Evolutionary conservation across 2,329 filamentous ascomycete species (phyloP).

Genomic region (Blastomyces emzantsi): DNA sequence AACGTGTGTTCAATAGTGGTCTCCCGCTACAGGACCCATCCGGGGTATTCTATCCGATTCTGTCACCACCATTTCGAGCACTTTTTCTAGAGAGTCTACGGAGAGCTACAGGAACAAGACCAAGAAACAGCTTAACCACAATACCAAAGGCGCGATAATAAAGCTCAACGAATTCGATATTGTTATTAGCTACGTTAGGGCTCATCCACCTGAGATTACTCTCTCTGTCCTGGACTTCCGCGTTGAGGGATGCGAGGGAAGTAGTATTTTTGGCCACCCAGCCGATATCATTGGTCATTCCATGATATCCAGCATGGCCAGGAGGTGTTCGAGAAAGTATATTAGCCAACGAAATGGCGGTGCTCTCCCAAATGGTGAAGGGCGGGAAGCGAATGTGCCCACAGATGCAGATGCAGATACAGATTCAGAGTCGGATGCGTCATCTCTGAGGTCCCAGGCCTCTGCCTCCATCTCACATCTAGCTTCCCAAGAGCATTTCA

Average conservation of each 20-base stretch:
- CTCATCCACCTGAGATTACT: slow-evolving; percentile 14
- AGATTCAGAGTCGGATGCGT: slow-evolving; percentile 6
- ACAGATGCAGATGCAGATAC: neutral
- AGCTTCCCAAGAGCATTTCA: slow-evolving; percentile 2
- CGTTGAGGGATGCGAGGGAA: slow-evolving; percentile 22
- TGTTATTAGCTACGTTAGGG: slow-evolving; percentile 21
- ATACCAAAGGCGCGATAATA: slow-evolving; percentile 23
- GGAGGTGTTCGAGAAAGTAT: slow-evolving; percentile 3
- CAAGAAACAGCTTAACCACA: slow-evolving; percentile 17
- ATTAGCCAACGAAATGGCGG: neutral
- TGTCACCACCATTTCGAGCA: slow-evolving; percentile 27
- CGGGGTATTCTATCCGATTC: slow-evolving; percentile 29
- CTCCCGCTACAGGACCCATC: slow-evolving; percentile 14
- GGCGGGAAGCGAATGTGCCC: neutral
- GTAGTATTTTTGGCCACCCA: slow-evolving; percentile 22
- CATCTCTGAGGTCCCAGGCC: slow-evolving; percentile 4
- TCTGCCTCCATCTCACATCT: neutral
- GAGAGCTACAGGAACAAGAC: slow-evolving; percentile 18
- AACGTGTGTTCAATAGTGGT: slow-evolving; percentile 21
- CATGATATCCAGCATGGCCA: slow-evolving; percentile 8
- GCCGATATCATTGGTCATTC: slow-evolving; percentile 14
- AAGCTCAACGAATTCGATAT: slow-evolving; percentile 30
- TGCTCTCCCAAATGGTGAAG: neutral
- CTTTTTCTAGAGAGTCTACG: slow-evolving; percentile 23
- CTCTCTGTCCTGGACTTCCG: slow-evolving; percentile 21